These are phyloP conservation scores for Boletellus emodensis DNA, from an alignment of 768 basidiomycete species.

Conservation along the genomic window DNA sequence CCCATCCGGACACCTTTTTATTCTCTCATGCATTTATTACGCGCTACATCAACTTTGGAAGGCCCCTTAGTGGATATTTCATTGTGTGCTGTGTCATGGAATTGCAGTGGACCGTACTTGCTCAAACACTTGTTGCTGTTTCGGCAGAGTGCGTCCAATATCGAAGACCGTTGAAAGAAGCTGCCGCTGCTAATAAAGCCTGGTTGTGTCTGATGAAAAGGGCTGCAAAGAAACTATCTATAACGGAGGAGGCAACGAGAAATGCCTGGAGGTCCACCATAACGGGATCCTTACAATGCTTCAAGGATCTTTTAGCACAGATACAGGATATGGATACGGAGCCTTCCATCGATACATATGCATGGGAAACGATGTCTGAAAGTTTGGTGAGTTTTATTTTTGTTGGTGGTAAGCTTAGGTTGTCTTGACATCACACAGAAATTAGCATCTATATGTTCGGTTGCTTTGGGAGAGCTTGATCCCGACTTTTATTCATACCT, in stretches of 20 bases:
- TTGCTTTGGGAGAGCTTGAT: conserved; percentile 66
- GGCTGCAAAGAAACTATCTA: conserved; percentile 36
- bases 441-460: conserved; percentile 78
- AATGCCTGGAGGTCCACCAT: conserved; percentile 46
- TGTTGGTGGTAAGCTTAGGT: neutral
- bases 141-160: conserved; percentile 25
- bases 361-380: conserved; percentile 91
- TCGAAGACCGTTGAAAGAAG: conserved; percentile 47
- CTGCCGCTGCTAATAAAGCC: conserved; percentile 79
- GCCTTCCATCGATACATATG: conserved; percentile 80
- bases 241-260: conserved; percentile 37
- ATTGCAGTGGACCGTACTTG: conserved; percentile 79
- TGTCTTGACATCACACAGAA: conserved; percentile 46
- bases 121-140: conserved; percentile 55
- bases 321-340: conserved; percentile 81
- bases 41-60: conserved; percentile 68
- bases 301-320: conserved; percentile 71
- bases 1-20: conserved; percentile 38
- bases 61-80: conserved; percentile 84
- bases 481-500: conserved; percentile 65
- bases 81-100: conserved; percentile 87
- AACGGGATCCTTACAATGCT: conserved; percentile 66
- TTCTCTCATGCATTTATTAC: conserved; percentile 69
- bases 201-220: conserved; percentile 68
- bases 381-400: conserved; percentile 55